These are phyloP conservation scores for Auriscalpium orientale DNA, from an alignment of 768 basidiomycete genomes.

Conservation along the genomic window DNA sequence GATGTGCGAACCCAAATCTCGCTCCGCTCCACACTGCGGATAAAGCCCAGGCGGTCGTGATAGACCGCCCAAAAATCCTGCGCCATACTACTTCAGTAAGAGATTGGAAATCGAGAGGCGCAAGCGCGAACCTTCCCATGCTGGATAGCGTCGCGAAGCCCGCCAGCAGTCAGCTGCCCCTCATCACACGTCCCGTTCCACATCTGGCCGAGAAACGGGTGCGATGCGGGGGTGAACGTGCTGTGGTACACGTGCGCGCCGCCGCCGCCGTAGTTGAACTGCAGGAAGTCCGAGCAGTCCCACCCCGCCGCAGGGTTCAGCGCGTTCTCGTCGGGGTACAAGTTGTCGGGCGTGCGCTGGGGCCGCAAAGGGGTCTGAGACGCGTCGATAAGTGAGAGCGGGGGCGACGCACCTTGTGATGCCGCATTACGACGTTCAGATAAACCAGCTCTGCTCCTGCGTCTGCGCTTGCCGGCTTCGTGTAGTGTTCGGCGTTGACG, in stretches of 20 bases:
- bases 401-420: slow-evolving; percentile 35
- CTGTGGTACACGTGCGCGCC: slow-evolving; percentile 33
- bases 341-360: slow-evolving; percentile 43
- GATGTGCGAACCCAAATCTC: slow-evolving; percentile 39
- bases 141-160: slow-evolving; percentile 33
- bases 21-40: slow-evolving; percentile 25
- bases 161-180: slow-evolving; percentile 40
- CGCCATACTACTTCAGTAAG: not conserved
- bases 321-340: slow-evolving; percentile 35
- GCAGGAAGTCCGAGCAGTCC: slow-evolving; percentile 32
- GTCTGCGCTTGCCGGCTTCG: slow-evolving; percentile 17
- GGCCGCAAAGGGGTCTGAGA: not conserved
- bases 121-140: slow-evolving; percentile 32
- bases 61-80: slow-evolving; percentile 45
- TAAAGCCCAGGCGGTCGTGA: slow-evolving; percentile 27
- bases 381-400: not conserved
- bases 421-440: slow-evolving; percentile 36
- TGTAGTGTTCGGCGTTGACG: slow-evolving; percentile 33
- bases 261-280: slow-evolving; percentile 33
- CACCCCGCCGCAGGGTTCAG: slow-evolving; percentile 33
- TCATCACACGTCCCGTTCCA: slow-evolving; percentile 44
- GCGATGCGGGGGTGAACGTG: slow-evolving; percentile 30
- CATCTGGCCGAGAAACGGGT: slow-evolving; percentile 36
- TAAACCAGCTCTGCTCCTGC: slow-evolving; percentile 30
- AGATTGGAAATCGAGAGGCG: not conserved